Percentiles rank a stretch among this genome's conserved stretches.
Evolutionary conservation across 305 asterid species (phyloP).

Genomic region (Fraxinus xanthoxyloides): DNA sequence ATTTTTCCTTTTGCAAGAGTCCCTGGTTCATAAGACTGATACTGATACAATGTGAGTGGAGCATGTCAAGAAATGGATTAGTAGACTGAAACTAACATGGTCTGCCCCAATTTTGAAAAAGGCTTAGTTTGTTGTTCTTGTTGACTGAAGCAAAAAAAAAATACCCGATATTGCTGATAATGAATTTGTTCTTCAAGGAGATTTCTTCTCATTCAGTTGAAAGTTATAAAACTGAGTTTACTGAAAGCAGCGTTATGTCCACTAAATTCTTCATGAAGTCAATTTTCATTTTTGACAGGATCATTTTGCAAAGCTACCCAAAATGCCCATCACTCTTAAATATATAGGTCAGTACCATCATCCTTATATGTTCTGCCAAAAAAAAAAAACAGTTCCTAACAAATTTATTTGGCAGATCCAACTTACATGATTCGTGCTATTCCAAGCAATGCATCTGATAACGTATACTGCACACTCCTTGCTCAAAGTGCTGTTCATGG

Average conservation of each 20-base stretch:
- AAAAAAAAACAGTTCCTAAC: slow-evolving; percentile 15
- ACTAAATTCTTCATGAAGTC: slow-evolving; percentile 7
- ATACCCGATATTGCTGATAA: not conserved
- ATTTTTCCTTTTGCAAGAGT: not conserved
- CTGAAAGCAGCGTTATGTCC: slow-evolving; percentile 14
- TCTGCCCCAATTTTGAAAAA: not conserved
- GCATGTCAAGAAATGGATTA: not conserved
- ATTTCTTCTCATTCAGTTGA: not conserved
- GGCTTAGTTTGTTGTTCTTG: not conserved
- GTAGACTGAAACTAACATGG: not conserved
- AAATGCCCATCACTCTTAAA: slow-evolving; percentile 54
- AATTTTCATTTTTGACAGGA: slow-evolving; percentile 41
- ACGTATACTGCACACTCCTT: slow-evolving; percentile 72
- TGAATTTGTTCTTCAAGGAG: not conserved
- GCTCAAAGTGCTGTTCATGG: slow-evolving; percentile 89
- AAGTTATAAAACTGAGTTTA: not conserved
- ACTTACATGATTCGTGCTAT: slow-evolving; percentile 82
- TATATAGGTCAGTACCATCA: slow-evolving; percentile 53
- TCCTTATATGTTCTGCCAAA: slow-evolving; percentile 7
- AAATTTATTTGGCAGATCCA: slow-evolving; percentile 48
- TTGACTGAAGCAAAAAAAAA: not conserved
- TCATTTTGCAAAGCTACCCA: slow-evolving; percentile 42
- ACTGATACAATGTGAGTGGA: not conserved
- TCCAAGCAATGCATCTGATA: slow-evolving; percentile 79
- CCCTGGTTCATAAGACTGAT: not conserved